phyloP scores from a whole-genome alignment of 148 eudicot species.

The Oxyria digyna region DNA sequence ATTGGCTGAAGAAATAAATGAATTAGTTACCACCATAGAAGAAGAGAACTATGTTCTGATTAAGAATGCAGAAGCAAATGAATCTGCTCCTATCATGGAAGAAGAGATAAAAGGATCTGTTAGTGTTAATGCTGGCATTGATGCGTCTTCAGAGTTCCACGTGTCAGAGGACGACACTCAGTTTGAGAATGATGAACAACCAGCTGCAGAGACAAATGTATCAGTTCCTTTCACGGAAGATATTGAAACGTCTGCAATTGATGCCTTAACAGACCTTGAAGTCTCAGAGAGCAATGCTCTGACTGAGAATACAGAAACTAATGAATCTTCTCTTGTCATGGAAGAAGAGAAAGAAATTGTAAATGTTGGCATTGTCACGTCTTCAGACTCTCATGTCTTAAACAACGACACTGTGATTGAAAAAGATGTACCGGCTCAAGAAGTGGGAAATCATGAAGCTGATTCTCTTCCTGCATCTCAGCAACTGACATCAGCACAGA shows the following conservation, averaged over 20 bases:
- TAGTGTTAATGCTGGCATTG: too few relatives aligned
- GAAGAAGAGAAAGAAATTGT: neutral
- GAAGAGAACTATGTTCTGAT: neutral
- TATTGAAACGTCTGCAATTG: neutral
- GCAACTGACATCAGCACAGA: constrained; percentile 1
- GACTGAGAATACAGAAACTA: constrained; percentile 5
- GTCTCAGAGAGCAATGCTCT: neutral
- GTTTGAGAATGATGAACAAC: neutral
- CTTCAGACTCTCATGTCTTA: neutral
- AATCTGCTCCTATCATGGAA: constrained; percentile 7
- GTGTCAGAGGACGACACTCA: too few relatives aligned
- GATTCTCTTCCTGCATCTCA: neutral
- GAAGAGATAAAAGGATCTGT: neutral
- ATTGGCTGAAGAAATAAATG: constrained; percentile 11
- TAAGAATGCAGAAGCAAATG: constrained; percentile 11
- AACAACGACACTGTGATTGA: neutral
- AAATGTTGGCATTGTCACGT: neutral
- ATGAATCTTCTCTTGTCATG: constrained; percentile 11
- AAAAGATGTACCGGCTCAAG: neutral
- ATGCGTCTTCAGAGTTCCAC: too few relatives aligned
- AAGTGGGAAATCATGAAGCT: neutral
- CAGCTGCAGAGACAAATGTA: too few relatives aligned
- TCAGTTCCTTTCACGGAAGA: neutral
- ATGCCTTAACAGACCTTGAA: neutral
- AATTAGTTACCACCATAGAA: constrained; percentile 4